Evolutionary conservation across 2,329 filamentous ascomycete species (phyloP), one percentile per base, ranked within the genome.

Genomic region (Fragosphaeria purpurea): DNA sequence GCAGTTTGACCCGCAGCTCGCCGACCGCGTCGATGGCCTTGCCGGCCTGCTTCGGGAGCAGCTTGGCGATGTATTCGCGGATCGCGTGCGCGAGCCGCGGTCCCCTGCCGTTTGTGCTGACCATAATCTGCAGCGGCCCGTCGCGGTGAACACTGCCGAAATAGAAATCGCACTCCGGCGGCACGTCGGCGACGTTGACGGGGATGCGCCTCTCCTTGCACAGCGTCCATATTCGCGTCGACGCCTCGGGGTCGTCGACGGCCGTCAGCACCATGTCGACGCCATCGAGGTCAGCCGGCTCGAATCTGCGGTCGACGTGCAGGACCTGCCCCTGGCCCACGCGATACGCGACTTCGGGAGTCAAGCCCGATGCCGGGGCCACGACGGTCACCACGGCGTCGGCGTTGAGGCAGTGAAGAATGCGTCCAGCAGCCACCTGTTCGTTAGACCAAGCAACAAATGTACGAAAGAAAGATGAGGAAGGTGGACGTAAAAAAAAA

Each of bases 141-240:
- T 98, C 93, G 47, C 93, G 84, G 69, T 98, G 88, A 40, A 96
- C 84, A 64, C 86, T 93, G 55, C 93, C 93, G 70, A 98, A 98
- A 74, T 96, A 98, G 65, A 98, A 98, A 63, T 98, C 93, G 68
- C 93, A 98, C 67, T 98, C 93, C 1, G 88, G 79, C 0, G 93
- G 93, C 4, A 98, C 93, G 64, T 98, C 93, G 58, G 93, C 93
- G 58, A 98, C 95, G 67, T 98, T 98, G 51, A 89, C 90, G 6
- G 89, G 82, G 57, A 97, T 86, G 54, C 82, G 82, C 53, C 75
- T 78, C 65, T 88, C 78, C 67, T 95, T 91, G 76, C 91, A 97
- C 31, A 95, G 76, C 65, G 91, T 91, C 86, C 89, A 98, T 63
- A 98, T 88, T 56, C 80, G 76, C 0, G 87, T 85, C 0, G 89